Base-by-base conservation (phyloP, 352 stramenopile species). In the Phytopythium vexans region DNA sequence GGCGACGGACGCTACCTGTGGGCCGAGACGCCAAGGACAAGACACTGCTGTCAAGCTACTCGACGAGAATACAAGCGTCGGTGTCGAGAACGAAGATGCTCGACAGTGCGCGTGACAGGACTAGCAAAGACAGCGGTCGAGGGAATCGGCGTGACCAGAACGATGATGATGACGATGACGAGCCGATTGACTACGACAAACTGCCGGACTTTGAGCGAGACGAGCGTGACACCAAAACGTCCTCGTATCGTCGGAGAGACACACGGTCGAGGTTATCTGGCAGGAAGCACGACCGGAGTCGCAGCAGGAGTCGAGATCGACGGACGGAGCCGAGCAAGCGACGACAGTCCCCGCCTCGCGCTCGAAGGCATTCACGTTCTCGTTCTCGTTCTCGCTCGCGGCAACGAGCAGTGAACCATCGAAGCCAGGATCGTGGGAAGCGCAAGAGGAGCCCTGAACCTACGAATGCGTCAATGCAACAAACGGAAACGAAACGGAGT, bases 111-210 rank as follows among this genome's bases (percentile, higher is more conserved):
- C 40, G 60, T 34, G 57, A 44, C 31, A 52, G 33, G 1, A 33
- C 39, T 32, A 40, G 39, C n/a, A 27, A 27, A 27, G 21, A 27
- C 21, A 27, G 43, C 40, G 11, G 11, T 32, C 49, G 31, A 34
- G 44, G 47, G 37, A 21, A 21, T 12, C 21, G 34, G 10, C 46
- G 46, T 27, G 52, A 54, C 34, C 52, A 62, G 35, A 44, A 49
- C 8, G 54, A 45, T 9, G 49, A 67, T 8, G 64, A 74, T 1
- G 68, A 79, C 6, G 77, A 89, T 0, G 79, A 92, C 0, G 72
- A 79, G 52, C 74, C 76, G 4, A 90, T 92, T n/a, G 77, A 94
- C 43, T 92, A 90, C 49, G 76, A 81, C 6, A 90, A 86, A 45
- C 39, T 94, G 8, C 82, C 80, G 0, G 70, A 86, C 52, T 89